Conservation (phyloP, 2,329 filamentous ascomycete species). For the Pseudocercospora eumusae region DNA sequence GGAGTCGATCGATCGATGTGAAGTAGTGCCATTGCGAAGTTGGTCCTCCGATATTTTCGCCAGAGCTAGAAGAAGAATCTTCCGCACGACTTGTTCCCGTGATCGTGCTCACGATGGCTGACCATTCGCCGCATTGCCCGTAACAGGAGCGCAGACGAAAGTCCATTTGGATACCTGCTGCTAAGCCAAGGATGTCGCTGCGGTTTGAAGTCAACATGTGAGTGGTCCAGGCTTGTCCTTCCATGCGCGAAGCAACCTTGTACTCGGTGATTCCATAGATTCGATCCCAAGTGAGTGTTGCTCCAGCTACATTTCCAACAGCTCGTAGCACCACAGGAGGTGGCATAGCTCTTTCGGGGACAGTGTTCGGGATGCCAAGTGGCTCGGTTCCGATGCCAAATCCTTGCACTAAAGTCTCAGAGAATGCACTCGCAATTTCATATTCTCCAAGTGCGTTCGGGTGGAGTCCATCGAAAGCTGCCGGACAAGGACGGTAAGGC, state of each 20-base stretch:
- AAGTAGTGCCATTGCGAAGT: background rate
- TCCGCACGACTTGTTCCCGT: background rate
- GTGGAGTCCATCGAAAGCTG: conserved; percentile 48
- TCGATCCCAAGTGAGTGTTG: conserved; percentile 8
- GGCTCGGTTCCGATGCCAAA: background rate
- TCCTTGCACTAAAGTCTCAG: conserved; percentile 11
- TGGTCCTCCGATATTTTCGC: background rate
- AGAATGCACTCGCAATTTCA: conserved; percentile 47
- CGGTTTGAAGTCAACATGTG: background rate
- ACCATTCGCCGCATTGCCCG: conserved; percentile 11
- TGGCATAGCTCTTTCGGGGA: background rate
- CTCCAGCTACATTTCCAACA: conserved; percentile 2
- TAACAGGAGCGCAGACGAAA: conserved; percentile 13
- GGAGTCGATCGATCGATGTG: background rate
- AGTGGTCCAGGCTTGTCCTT: conserved; percentile 4
- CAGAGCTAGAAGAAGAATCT: background rate
- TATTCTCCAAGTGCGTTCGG: conserved; percentile 47
- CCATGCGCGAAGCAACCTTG: conserved; percentile 1
- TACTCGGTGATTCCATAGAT: conserved; percentile 10
- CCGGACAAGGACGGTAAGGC: conserved; percentile 32
- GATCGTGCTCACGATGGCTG: background rate
- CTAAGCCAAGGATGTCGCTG: background rate
- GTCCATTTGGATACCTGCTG: conserved; percentile 3
- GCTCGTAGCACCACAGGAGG: conserved; percentile 10
- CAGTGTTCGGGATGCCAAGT: background rate